A percentile compares a stretch with the other conserved stretches of the same genome.
Evolutionary conservation across 1,284 basidiomycete genomes (phyloP).

Genomic region (Cryptococcus maquisensis): DNA sequence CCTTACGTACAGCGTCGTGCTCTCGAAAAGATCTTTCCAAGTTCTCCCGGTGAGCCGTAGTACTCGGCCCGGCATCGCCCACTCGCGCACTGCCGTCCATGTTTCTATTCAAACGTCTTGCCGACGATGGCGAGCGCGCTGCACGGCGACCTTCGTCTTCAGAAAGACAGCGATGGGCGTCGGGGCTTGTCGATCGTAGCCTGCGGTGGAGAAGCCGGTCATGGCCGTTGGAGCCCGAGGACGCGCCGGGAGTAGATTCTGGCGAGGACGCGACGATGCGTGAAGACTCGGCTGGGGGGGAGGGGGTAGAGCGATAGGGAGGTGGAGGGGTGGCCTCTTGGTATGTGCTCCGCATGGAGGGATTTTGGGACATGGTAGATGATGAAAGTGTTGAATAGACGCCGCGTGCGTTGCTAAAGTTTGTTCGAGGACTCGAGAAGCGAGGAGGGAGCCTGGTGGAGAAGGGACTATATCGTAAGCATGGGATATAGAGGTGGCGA

Average conservation of each 20-base stretch:
- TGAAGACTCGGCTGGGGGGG: not conserved
- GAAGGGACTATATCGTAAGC: too few relatives aligned
- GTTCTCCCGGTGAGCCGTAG: not conserved
- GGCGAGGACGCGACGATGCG: not conserved
- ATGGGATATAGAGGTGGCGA: too few relatives aligned
- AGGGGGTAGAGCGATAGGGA: not conserved
- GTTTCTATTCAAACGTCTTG: not conserved
- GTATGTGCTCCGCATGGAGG: not conserved
- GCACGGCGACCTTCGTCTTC: slow-evolving; percentile 34
- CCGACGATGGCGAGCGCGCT: not conserved
- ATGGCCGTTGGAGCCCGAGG: not conserved
- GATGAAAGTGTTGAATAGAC: too few relatives aligned
- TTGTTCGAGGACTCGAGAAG: too few relatives aligned
- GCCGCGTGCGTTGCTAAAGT: too few relatives aligned
- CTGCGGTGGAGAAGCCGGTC: not conserved
- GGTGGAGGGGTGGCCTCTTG: not conserved
- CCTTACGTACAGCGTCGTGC: too few relatives aligned
- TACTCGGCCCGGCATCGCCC: slow-evolving; percentile 8
- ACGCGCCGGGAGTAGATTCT: not conserved
- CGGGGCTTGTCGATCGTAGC: not conserved
- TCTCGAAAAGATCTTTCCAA: too few relatives aligned
- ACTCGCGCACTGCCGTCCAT: slow-evolving; percentile 1
- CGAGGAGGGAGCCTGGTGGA: too few relatives aligned
- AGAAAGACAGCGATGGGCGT: slow-evolving; percentile 35
- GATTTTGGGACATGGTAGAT: not conserved